Base-by-base conservation (phyloP, 129 eudicot species). In the Centella asiatica region DNA sequence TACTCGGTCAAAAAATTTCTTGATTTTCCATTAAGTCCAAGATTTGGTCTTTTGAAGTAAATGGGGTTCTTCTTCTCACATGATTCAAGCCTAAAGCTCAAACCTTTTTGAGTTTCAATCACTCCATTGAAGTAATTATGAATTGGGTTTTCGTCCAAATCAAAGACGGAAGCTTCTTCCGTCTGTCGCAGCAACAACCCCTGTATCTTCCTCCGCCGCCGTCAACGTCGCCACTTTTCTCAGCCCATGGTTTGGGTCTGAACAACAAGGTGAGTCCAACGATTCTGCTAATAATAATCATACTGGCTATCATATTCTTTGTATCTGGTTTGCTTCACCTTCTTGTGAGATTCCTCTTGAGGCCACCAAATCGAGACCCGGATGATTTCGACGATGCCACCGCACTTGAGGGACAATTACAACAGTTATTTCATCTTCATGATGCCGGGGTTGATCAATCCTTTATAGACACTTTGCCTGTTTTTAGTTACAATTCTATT, bases 401-500 rank as follows among this genome's bases (percentile, higher is more conserved):
- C 45, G 94, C 82, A 12, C 85, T 86, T 28, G 87, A 86, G 77
- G 94, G 98, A 31, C 98, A 87, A 65, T 61, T 90, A 19, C 94
- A 81, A 44, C 95, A 90, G 32, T 82, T 90, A 1, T 90, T 90
- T 47, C 76, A 82, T n/a, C 78, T 90, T 14, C 98, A 90, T 64
- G 98, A 90, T 66, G 68, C 90, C 49, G 98, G 98, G 0, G 90
- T 90, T 46, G 98, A 87, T 68, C 98, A 90, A 36, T 77, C 88
- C 39, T 90, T 78, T 52, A 90, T 90, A 31, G 98, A 90, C 57
- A 54, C 94, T 9, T 83, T 90, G 51, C 98, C 98, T 59, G 73
- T 87, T 2, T 90, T 90, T 57, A 72, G 39, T 49, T 90, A 90
- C 76, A 90, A 81, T 6, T 74, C 90, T 13, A 81, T 90, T 39